These are phyloP conservation scores for Diversispora eburnea DNA, from an alignment of 192 early-diverging fungal species.

Conservation along the genomic window DNA sequence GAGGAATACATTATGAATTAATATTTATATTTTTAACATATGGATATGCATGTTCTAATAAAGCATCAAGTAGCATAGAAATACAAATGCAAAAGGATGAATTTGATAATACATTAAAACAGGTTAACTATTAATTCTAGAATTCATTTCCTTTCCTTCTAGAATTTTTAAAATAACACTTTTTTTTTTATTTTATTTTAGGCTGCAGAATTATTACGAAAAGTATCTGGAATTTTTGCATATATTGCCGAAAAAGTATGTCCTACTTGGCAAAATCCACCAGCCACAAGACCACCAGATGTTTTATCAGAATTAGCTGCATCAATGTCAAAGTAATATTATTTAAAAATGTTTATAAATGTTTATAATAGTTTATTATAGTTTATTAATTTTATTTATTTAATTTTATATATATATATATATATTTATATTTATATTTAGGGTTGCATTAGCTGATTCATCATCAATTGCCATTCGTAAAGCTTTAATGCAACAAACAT, in stretches of 20 bases:
- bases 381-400: neutral
- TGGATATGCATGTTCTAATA: conserved; percentile 47
- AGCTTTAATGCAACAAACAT: conserved; percentile 43
- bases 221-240: conserved; percentile 50
- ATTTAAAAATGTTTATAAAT: neutral
- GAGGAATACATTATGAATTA: conserved; percentile 51
- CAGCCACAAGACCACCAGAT: conserved; percentile 30
- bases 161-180: neutral
- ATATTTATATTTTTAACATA: conserved; percentile 55
- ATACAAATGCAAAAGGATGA: conserved; percentile 27
- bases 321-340: conserved; percentile 44
- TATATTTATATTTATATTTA: conserved; percentile 16
- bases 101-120: conserved; percentile 17
- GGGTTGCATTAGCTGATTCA: conserved; percentile 54
- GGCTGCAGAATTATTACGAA: conserved; percentile 52
- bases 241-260: conserved; percentile 46
- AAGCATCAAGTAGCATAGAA: conserved; percentile 30
- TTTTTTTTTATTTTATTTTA: conserved; percentile 8
- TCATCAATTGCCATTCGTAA: conserved; percentile 55
- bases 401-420: neutral
- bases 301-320: conserved; percentile 35
- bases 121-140: neutral
- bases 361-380: too few species aligned
- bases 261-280: conserved; percentile 40
- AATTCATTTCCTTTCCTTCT: neutral